phyloP scores from a whole-genome alignment of 2,329 filamentous ascomycete species.

The Neonectria faginata region DNA sequence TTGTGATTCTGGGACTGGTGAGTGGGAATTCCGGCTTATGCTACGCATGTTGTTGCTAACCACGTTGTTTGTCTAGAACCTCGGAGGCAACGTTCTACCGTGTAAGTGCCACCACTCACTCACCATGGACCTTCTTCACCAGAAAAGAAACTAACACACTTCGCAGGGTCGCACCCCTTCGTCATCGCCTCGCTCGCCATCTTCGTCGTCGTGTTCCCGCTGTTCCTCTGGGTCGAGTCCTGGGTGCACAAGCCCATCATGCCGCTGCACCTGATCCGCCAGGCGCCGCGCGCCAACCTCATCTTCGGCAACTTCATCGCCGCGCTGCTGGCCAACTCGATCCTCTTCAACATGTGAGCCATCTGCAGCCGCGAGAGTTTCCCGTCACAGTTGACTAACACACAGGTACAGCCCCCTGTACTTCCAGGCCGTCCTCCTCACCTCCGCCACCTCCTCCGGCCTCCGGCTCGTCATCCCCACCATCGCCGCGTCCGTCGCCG shows the following conservation, averaged over 20 bases:
- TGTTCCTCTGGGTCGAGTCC: constrained; percentile 66
- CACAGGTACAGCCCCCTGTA: constrained; percentile 69
- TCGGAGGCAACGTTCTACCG: constrained; percentile 72
- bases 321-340: constrained; percentile 64
- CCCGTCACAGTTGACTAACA: too few species aligned
- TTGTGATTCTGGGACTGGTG: constrained; percentile 69
- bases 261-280: constrained; percentile 65
- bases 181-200: constrained; percentile 64
- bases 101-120: constrained; percentile 54
- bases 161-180: constrained; percentile 67
- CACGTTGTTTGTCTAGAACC: constrained; percentile 54
- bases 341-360: constrained; percentile 69
- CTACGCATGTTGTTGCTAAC: constrained; percentile 10
- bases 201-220: constrained; percentile 60
- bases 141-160: constrained; percentile 20
- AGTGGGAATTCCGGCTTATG: constrained; percentile 39
- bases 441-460: constrained; percentile 77
- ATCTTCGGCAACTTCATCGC: constrained; percentile 67
- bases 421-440: constrained; percentile 80
- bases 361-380: background rate
- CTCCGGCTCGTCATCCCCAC: constrained; percentile 76
- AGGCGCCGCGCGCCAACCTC: constrained; percentile 66
- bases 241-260: constrained; percentile 67
- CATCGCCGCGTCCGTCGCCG: constrained; percentile 64
- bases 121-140: too few species aligned